phyloP scores from a whole-genome alignment of 2,329 filamentous ascomycete genomes.

The Acephala macrosclerotiorum region DNA sequence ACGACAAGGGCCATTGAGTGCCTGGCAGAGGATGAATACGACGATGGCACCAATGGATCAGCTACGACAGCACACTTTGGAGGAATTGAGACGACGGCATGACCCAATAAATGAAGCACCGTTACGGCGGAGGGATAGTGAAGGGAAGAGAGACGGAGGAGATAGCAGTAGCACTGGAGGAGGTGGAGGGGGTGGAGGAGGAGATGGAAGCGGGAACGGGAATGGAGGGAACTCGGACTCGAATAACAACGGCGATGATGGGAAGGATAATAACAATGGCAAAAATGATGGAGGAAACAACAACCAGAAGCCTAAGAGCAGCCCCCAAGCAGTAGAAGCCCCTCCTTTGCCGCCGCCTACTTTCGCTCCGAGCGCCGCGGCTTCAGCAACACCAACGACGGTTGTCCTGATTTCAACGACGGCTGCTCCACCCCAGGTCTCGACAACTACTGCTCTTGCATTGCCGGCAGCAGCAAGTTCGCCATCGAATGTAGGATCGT shows the following conservation, averaged over 20 bases:
- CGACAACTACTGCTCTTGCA: not conserved
- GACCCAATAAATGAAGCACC: conserved; percentile 21
- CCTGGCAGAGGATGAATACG: conserved; percentile 41
- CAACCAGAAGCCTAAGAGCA: not conserved
- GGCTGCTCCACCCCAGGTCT: conserved; percentile 15
- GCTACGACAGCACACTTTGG: conserved; percentile 26
- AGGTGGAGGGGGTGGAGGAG: conserved; percentile 12
- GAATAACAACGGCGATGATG: not conserved
- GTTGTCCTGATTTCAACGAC: conserved; percentile 26
- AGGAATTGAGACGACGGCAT: conserved; percentile 26
- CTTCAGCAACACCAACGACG: conserved; percentile 20
- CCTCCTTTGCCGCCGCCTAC: not conserved
- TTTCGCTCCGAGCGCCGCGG: not conserved
- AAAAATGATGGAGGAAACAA: conserved; percentile 4
- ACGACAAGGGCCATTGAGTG: conserved; percentile 29
- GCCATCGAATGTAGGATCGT: not conserved
- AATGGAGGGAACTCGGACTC: conserved; percentile 9
- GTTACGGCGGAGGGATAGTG: conserved; percentile 9
- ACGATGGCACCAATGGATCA: conserved; percentile 43
- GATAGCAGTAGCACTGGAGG: not conserved
- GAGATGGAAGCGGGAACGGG: conserved; percentile 14
- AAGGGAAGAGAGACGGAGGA: conserved; percentile 3
- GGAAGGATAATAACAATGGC: not conserved
- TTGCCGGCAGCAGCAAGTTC: not conserved
- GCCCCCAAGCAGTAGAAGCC: not conserved